These are phyloP conservation scores for Carpinus viminea DNA, from an alignment of 306 rosid species.

Conservation along the genomic window DNA sequence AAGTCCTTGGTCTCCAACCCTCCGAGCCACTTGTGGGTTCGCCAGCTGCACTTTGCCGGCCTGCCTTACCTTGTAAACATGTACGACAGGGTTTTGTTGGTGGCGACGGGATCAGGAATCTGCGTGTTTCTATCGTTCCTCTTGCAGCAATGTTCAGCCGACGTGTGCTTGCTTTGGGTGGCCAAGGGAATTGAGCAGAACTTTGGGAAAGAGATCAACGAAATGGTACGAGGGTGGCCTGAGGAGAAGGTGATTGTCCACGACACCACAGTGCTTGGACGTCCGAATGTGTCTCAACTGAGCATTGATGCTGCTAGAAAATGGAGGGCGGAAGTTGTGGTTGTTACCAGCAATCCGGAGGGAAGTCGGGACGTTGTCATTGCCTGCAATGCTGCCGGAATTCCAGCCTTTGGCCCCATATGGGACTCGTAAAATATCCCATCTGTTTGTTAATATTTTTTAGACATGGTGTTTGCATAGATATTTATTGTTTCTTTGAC, in stretches of 20 bases:
- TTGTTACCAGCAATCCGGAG: conserved; percentile 74
- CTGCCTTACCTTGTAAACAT: conserved; percentile 59
- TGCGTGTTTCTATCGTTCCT: conserved; percentile 70
- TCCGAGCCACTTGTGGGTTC: conserved; percentile 57
- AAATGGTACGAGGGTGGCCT: conserved; percentile 39
- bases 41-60: conserved; percentile 58
- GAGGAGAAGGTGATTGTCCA: conserved; percentile 56
- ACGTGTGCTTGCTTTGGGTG: conserved; percentile 65
- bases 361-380: conserved; percentile 58
- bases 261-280: conserved; percentile 59
- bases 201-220: conserved; percentile 55
- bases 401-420: conserved; percentile 58
- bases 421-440: conserved; percentile 45
- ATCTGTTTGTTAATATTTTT: no score
- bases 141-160: conserved; percentile 46
- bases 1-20: conserved; percentile 50
- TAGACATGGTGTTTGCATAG: no score
- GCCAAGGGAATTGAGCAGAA: conserved; percentile 71
- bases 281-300: conserved; percentile 64
- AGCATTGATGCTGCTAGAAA: conserved; percentile 46
- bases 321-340: conserved; percentile 66
- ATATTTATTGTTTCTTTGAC: no score
- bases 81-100: conserved; percentile 54
- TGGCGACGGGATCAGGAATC: conserved; percentile 78
- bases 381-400: conserved; percentile 47